Base-by-base conservation (phyloP, 345 rosid species). In the Dipteronia sinensis region DNA sequence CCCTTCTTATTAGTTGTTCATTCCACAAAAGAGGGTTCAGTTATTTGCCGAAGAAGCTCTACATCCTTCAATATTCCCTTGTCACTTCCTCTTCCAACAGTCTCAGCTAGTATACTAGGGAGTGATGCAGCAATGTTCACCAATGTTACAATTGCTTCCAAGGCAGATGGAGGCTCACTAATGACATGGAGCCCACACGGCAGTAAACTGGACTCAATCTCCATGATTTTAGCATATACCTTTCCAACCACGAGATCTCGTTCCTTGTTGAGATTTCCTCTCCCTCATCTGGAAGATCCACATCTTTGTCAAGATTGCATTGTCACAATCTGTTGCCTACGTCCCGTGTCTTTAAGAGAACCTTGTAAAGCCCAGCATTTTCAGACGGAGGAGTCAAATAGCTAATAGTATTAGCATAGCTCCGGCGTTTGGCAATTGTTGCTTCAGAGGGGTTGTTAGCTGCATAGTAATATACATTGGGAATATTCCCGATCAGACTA, bases 391-490 rank as follows among this genome's bases (percentile, higher is more conserved):
- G 99, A 51, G 98, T 96, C 85, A 96, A 86, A 65, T 96, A 96
- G 78, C 99, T 96, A 76, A 94, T 96, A 0, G 98, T 96, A 78
- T 96, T 96, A 9, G 99, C 99, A 62, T 96, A 96, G 87, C 99
- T 96, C 63, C 99, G 91, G 61, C 99, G 91, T 84, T 96, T 96
- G 3, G 99, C 99, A 11, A 96, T 90, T 72, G 99, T 96, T 7
- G 99, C 99, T 85, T 96, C 99, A 1, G 99, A 96, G 6, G 99
- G 99, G 63, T 96, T 96, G 73, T 96, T 96, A 0, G 99, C 98
- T 7, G 99, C 99, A 44, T 96, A 96, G 69, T 96, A 96, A 79
- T 96, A 96, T 0, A 96, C 92, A 78, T 96, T 96, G 10, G 99
- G 99, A 44, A 96, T 96, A 67, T 96, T 96, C 69, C 99, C 99